These are phyloP conservation scores for Monilinia fructicola DNA, from an alignment of 2,329 filamentous ascomycete species.

Conservation along the genomic window DNA sequence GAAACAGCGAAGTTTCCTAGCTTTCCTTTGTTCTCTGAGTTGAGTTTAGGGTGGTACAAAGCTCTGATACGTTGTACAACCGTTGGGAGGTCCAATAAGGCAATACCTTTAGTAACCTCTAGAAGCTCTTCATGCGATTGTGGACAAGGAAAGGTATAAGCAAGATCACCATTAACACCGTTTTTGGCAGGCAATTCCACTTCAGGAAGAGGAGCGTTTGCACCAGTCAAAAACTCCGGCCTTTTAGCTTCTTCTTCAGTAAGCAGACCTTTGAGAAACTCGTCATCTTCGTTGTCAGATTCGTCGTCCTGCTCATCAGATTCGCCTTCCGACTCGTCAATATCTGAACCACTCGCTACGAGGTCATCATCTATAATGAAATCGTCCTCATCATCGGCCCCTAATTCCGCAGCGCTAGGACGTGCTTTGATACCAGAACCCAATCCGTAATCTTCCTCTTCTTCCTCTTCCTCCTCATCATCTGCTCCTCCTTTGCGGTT, in stretches of 20 bases:
- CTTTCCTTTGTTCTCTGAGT: slow-evolving; percentile 80
- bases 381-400: slow-evolving; percentile 90
- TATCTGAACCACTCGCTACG: slow-evolving; percentile 74
- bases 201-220: slow-evolving; percentile 47
- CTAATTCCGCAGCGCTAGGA: slow-evolving; percentile 53
- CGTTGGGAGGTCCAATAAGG: slow-evolving; percentile 66
- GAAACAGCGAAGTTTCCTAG: slow-evolving; percentile 66
- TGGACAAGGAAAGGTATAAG: slow-evolving; percentile 86
- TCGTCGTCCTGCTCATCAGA: slow-evolving; percentile 45
- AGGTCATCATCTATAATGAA: slow-evolving; percentile 89
- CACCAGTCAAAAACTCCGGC: slow-evolving; percentile 50
- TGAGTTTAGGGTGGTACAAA: slow-evolving; percentile 86
- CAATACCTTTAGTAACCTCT: slow-evolving; percentile 59
- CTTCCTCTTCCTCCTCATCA: slow-evolving; percentile 46
- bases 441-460: slow-evolving; percentile 60
- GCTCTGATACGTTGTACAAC: slow-evolving; percentile 88
- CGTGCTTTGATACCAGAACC: slow-evolving; percentile 58
- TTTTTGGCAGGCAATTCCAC: slow-evolving; percentile 42
- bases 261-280: slow-evolving; percentile 70
- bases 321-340: slow-evolving; percentile 57
- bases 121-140: slow-evolving; percentile 73
- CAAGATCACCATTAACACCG: slow-evolving; percentile 55
- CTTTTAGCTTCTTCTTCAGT: slow-evolving; percentile 57
- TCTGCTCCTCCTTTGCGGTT: background rate
- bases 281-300: slow-evolving; percentile 57